Conservation (phyloP, 2,329 filamentous ascomycete genomes). For the Calonectria honghensis region DNA sequence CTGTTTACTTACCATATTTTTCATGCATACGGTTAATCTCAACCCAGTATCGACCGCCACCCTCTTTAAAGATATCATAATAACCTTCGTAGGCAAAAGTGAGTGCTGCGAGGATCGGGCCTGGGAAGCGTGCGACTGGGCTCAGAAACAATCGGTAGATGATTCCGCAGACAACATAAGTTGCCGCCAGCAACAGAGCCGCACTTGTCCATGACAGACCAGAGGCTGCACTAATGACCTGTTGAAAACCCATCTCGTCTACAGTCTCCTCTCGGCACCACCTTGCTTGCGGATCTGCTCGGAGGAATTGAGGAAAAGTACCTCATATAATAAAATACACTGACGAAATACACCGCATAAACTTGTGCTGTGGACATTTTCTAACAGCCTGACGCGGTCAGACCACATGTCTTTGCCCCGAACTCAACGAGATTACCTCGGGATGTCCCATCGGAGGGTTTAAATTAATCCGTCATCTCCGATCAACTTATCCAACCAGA, state of each 20-base stretch:
- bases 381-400: not conserved
- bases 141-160: conserved; percentile 3
- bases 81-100: conserved; percentile 12
- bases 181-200: not conserved
- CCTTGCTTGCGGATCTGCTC: not conserved
- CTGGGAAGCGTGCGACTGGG: not conserved
- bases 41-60: conserved; percentile 1
- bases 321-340: not conserved
- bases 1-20: not conserved
- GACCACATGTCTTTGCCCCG: not conserved
- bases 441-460: not conserved
- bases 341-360: not conserved
- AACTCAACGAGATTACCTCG: not conserved
- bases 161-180: not conserved
- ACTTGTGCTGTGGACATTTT: not conserved
- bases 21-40: conserved; percentile 11
- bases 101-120: not conserved
- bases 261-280: not conserved
- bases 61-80: conserved; percentile 5
- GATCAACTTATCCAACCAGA: not conserved
- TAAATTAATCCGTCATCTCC: not conserved
- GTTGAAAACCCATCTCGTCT: not conserved
- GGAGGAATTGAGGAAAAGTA: not conserved
- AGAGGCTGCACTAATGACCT: not conserved
- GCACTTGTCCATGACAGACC: not conserved